Percentiles rank a stretch among this genome's conserved stretches.
These are phyloP conservation scores for Backusella westeae DNA, from an alignment of 192 early-diverging fungal species.

Conservation along the genomic window DNA sequence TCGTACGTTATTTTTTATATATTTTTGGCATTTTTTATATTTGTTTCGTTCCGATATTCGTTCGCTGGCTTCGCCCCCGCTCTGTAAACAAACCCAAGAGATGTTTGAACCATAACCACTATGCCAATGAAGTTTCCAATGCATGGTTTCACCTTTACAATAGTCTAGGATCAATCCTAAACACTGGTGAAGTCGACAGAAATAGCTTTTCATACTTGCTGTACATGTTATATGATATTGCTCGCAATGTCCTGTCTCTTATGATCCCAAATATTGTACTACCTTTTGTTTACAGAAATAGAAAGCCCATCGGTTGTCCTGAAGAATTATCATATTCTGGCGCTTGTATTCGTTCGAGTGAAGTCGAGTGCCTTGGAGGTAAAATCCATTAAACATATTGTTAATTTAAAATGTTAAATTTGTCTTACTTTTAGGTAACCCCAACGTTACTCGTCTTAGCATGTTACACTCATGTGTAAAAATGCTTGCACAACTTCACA, in stretches of 20 bases:
- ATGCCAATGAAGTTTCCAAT: constrained; percentile 13
- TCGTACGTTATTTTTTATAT: constrained; percentile 10
- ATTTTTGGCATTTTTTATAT: constrained; percentile 12
- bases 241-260: background rate
- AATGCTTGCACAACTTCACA: constrained; percentile 12
- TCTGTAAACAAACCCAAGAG: background rate
- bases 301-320: constrained; percentile 2
- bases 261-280: background rate
- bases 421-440: constrained; percentile 11
- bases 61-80: constrained; percentile 11
- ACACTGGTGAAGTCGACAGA: background rate
- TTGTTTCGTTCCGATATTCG: constrained; percentile 1
- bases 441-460: constrained; percentile 7
- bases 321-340: constrained; percentile 9
- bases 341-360: constrained; percentile 10
- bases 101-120: constrained; percentile 13
- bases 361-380: constrained; percentile 19
- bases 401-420: background rate
- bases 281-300: background rate
- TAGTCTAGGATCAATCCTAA: background rate
- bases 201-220: background rate
- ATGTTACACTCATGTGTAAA: constrained; percentile 19
- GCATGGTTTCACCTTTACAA: constrained; percentile 9
- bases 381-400: background rate
- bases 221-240: background rate